phyloP scores from a whole-genome alignment of 2,329 filamentous ascomycete genomes.

The Trichophyton mentagrophytes region DNA sequence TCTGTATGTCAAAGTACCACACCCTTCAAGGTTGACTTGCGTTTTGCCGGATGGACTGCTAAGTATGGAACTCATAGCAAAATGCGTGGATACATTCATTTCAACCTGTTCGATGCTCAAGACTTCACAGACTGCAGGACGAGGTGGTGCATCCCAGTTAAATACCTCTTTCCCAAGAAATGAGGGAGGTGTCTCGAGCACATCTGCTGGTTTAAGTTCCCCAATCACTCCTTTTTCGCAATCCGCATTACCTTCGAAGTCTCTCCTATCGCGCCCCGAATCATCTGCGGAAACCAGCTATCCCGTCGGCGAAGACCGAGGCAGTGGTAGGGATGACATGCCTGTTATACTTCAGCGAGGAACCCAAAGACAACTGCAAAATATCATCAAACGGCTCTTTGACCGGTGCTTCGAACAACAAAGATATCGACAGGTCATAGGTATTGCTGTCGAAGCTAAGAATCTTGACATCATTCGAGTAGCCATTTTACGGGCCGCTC shows the following conservation, averaged over 20 bases:
- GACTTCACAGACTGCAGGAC: constrained; percentile 37
- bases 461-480: constrained; percentile 76
- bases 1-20: constrained; percentile 42
- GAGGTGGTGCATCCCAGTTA: constrained; percentile 49
- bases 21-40: not conserved
- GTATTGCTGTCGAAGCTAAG: constrained; percentile 89
- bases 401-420: constrained; percentile 76
- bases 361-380: constrained; percentile 67
- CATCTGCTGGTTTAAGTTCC: constrained; percentile 58
- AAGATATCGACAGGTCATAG: constrained; percentile 88
- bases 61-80: constrained; percentile 39
- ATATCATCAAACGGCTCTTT: constrained; percentile 78
- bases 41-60: not conserved
- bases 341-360: constrained; percentile 57
- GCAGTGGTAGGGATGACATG: constrained; percentile 41
- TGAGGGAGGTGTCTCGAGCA: constrained; percentile 51
- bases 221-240: constrained; percentile 93
- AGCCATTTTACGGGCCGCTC: constrained; percentile 77
- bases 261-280: constrained; percentile 72
- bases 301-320: constrained; percentile 44
- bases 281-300: constrained; percentile 44
- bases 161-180: constrained; percentile 65
- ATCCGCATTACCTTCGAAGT: constrained; percentile 84
- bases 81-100: constrained; percentile 97
- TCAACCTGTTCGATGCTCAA: constrained; percentile 54